Base-by-base conservation (phyloP, 1,139 yeast species). In the Kurtzmaniella quercitrusa region DNA sequence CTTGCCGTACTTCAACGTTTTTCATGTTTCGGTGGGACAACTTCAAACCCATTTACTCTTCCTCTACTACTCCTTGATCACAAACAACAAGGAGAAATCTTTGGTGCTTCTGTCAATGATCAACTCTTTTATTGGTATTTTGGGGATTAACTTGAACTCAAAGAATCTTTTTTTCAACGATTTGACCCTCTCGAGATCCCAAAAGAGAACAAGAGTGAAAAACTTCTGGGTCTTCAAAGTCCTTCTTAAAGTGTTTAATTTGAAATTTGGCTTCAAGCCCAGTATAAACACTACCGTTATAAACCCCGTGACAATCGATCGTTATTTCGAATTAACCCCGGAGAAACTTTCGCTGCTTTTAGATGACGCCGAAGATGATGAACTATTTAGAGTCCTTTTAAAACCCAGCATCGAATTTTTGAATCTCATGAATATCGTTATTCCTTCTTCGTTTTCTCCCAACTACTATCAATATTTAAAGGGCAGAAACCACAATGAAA, bases 141-240 rank as follows among this genome's bases (percentile, higher is more conserved):
- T 74, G 47, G 79, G 79, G 7, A 69, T 75, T 38, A 74, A 74
- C 51, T 60, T 73, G 45, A 73, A 73, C 50, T 64, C 72, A 33
- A 72, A 73, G 39, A 71, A 71, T 47, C 56, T 75, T 23, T 72
- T 73, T 48, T 73, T 73, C 57, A 72, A 73, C 49, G 78, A 73
- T 54, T 64, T 72, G 45, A 61, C 74, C 8, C 60, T 72, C 37
- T 55, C 56, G 19, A 50, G 66, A 34, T 64, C 63, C 41, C 70
- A 73, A 51, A 60, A 66, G 49, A 62, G 79, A 44, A 76, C 76
- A 48, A 63, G 86, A 53, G 76, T 81, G 16, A 81, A 79, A 54
- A 64, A 79, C 17, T 81, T 77, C 51, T 81, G 87, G 87, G 77
- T 75, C 18, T 79, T 75, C 54, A 75, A 75, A 48, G 76, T 79